Conservation (phyloP, 129 eudicot species). For the Deinandra increscens region DNA sequence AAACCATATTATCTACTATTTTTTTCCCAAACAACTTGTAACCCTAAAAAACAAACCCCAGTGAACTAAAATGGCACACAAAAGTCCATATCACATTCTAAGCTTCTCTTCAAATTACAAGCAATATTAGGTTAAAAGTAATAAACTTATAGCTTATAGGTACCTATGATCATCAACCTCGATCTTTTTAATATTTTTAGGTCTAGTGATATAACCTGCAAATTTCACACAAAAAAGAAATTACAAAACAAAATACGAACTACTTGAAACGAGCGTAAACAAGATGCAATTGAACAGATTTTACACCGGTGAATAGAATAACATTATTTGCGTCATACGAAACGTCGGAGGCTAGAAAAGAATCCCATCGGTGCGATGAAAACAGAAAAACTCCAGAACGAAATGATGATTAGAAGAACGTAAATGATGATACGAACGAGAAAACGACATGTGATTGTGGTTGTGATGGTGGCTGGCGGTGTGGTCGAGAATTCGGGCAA, state of each 20-base stretch:
- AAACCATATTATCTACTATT: too few species aligned
- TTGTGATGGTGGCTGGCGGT: neutral
- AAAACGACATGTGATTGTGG: neutral
- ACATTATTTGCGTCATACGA: constrained; percentile 7
- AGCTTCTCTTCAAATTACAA: neutral
- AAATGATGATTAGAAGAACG: neutral
- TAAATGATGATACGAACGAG: constrained; percentile 23
- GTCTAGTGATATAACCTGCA: constrained; percentile 76
- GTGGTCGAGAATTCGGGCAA: constrained; percentile 17
- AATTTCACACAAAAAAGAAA: neutral
- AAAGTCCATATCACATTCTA: neutral
- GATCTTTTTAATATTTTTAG: constrained; percentile 57
- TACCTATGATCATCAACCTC: constrained; percentile 87
- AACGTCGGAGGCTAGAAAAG: neutral
- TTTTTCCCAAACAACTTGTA: too few species aligned
- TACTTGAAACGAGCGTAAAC: neutral
- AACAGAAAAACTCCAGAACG: constrained; percentile 10
- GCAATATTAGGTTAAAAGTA: neutral
- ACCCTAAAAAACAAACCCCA: too few species aligned
- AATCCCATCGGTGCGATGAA: constrained; percentile 2
- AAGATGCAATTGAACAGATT: neutral
- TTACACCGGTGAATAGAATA: constrained; percentile 42
- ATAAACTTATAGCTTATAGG: neutral
- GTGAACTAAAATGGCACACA: too few species aligned
- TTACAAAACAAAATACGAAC: too few species aligned